Evolutionary conservation across 2,329 filamentous ascomycete species (phyloP).

Genomic region (Ophiocordyceps polyrhachis-furcata): DNA sequence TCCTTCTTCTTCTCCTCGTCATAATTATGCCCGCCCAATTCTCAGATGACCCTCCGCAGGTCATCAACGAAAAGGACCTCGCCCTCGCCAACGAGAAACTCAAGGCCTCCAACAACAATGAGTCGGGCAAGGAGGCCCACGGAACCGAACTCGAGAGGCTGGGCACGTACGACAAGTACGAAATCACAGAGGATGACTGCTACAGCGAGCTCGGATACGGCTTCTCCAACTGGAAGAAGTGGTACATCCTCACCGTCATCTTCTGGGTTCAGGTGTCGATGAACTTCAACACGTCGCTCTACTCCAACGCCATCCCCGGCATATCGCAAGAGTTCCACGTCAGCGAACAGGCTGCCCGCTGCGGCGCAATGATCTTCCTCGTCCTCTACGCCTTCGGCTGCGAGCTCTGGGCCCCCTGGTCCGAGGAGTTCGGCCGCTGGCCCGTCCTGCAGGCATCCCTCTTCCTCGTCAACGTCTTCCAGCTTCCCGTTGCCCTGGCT

Average conservation of each 20-base stretch:
- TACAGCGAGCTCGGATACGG: conserved; percentile 46
- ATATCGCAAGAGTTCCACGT: conserved; percentile 51
- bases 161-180: conserved; percentile 21
- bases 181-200: conserved; percentile 38
- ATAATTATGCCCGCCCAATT: conserved; percentile 17
- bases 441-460: conserved; percentile 56
- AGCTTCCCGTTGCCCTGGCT: conserved; percentile 52
- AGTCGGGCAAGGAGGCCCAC: conserved; percentile 3
- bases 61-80: conserved; percentile 17
- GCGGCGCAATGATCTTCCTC: conserved; percentile 62
- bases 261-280: conserved; percentile 58
- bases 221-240: conserved; percentile 45
- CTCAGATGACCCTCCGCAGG: conserved; percentile 17
- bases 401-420: conserved; percentile 78
- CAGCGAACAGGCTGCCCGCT: conserved; percentile 47
- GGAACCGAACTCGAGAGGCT: conserved; percentile 14
- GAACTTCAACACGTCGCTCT: conserved; percentile 63
- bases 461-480: conserved; percentile 60
- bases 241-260: conserved; percentile 54
- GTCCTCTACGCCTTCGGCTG: conserved; percentile 71
- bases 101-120: conserved; percentile 10
- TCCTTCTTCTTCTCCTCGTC: too few relatives aligned
- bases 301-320: conserved; percentile 48
- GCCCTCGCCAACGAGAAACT: conserved; percentile 18
- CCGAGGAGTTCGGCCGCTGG: conserved; percentile 63